Evolutionary conservation across 78 protist species (phyloP), one percentile per base, ranked within the genome.

Genomic region (Chrysochromulina parva): DNA sequence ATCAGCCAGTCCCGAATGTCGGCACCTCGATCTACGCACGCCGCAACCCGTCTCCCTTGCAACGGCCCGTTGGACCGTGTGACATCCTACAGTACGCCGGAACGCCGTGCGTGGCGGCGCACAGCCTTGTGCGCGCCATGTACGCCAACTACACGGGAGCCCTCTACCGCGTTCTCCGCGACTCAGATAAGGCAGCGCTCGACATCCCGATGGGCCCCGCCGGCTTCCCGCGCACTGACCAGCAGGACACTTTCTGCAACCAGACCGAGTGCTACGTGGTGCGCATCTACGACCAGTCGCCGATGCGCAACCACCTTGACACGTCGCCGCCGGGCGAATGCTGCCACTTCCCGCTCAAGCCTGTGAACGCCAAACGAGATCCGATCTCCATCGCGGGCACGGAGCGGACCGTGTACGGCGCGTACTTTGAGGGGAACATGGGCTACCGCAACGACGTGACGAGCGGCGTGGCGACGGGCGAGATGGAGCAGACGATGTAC

Each of bases 361-460:
- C n/a, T 7, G 81, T 38, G 52, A 73, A 73, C 81, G 81, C 81
- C 47, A 3, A 19, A 11, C 53, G 53, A 11, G 14, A 47, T 3
- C 3, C 3, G 81, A 19, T 73, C n/a, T 47, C 38, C 47, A 52
- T 73, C 53, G 81, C 13, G n/a, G 81, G n/a, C n/a, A n/a, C n/a
- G n/a, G n/a, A 52, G 14, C 81, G 16, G 17, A 9, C 81, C 14
- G 81, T 73, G 53, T 73, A 73, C 53, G 38, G 53, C 81, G 81
- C 81, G n/a, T 73, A 73, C 81, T 73, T 73, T 38, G 81, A 73
- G 53, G 81, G 81, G 3, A 52, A 52, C 20, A 73, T 73, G 81
- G 81, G 81, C 38, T 73, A 73, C 53, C 81, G 81, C 57, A n/a
- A n/a, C 81, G 81, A 73, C 81, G 2, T 52, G 57, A 73, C 81